These are phyloP conservation scores for Lophiostoma macrostomum DNA, from an alignment of 495 filamentous ascomycete genomes.

Conservation along the genomic window DNA sequence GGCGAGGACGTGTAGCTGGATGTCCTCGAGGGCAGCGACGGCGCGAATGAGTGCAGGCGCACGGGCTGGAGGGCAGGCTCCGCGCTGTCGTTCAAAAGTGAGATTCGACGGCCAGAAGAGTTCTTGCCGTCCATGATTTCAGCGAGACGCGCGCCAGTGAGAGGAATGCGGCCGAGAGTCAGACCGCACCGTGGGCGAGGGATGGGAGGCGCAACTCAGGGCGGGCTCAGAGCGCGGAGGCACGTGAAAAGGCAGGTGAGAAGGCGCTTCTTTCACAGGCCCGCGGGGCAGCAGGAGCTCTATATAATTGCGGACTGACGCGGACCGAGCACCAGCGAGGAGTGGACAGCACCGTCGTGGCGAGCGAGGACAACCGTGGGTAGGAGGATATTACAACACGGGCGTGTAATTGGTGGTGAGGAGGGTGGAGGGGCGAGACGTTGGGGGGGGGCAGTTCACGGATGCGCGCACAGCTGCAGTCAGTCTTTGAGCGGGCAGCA, in stretches of 20 bases:
- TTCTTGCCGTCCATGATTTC: conserved; percentile 37
- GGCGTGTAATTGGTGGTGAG: no score
- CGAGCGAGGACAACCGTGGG: no score
- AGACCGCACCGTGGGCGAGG: neutral
- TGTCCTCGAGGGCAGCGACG: conserved; percentile 33
- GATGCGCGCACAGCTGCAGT: neutral
- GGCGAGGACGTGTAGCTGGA: conserved; percentile 42
- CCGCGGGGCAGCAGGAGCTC: no score
- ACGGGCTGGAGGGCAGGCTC: conserved; percentile 1
- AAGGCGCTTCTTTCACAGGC: no score
- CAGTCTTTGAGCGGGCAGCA: neutral
- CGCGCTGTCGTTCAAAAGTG: conserved; percentile 33
- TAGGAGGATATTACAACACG: no score
- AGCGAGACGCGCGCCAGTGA: conserved; percentile 13
- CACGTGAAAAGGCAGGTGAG: neutral
- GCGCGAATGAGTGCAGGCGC: conserved; percentile 22
- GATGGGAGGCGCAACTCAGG: neutral
- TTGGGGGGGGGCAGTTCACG: neutral
- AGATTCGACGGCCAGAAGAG: conserved; percentile 34
- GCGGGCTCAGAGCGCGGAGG: neutral
- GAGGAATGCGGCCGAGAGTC: conserved; percentile 13
- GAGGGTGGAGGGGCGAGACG: neutral
- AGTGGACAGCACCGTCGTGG: no score
- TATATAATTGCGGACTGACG: no score
- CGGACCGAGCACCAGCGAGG: no score